A percentile compares a stretch with the other conserved stretches of the same genome.
Conservation (phyloP, 1,284 basidiomycete species). For the Cutaneotrichosporon sp. region DNA sequence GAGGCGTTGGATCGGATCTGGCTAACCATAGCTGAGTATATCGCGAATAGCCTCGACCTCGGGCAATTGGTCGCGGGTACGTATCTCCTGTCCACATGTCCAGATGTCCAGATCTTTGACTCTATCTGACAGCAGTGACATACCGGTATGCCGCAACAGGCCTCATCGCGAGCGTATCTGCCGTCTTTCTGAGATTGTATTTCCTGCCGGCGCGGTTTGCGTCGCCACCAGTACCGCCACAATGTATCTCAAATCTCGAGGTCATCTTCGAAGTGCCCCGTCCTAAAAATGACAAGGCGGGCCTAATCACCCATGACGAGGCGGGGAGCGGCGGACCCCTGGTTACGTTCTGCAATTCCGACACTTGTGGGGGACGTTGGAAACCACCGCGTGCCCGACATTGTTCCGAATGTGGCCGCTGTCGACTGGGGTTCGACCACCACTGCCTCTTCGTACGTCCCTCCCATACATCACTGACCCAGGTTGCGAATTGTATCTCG, state of each 20-base stretch:
- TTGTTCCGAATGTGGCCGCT: conserved; percentile 46
- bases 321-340: neutral
- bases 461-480: neutral
- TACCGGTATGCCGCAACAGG: conserved; percentile 27
- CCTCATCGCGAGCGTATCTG: conserved; percentile 26
- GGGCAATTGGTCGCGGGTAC: neutral
- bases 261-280: conserved; percentile 39
- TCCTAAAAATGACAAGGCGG: conserved; percentile 11
- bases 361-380: conserved; percentile 33
- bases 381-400: conserved; percentile 47
- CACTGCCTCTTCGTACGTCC: conserved; percentile 46
- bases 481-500: conserved; percentile 51
- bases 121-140: conserved; percentile 18
- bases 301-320: conserved; percentile 3
- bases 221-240: conserved; percentile 30
- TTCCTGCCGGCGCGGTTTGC: conserved; percentile 40
- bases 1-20: conserved; percentile 18
- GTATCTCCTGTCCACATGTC: neutral
- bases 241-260: conserved; percentile 10
- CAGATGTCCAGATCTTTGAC: too few species aligned
- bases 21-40: conserved; percentile 3
- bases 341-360: conserved; percentile 7
- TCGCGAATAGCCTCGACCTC: neutral
- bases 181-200: conserved; percentile 41
- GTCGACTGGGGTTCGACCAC: conserved; percentile 48